Conservation (phyloP, 306 rosid species). For the Begonia masoniana region DNA sequence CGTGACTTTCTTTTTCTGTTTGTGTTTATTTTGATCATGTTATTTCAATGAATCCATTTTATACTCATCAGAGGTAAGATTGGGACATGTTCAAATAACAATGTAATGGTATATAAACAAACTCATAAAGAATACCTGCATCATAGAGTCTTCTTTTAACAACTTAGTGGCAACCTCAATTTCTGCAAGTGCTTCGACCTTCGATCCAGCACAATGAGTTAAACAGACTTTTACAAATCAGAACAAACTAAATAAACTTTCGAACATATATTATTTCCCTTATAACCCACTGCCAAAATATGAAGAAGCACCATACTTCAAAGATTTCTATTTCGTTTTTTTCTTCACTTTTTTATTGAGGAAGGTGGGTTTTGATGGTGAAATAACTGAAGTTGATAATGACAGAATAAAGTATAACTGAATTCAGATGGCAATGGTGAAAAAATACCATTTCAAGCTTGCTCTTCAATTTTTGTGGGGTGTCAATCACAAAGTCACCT, state of each 20-base stretch:
- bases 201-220: conserved; percentile 20
- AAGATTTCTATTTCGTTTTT: neutral
- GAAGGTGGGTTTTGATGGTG: neutral
- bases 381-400: conserved; percentile 4
- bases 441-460: conserved; percentile 86
- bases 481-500: conserved; percentile 83
- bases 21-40: too few relatives aligned
- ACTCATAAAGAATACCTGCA: conserved; percentile 35
- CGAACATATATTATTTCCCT: neutral
- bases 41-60: too few relatives aligned
- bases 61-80: neutral
- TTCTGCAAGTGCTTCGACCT: conserved; percentile 94
- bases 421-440: conserved; percentile 1
- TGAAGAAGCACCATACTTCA: neutral
- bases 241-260: neutral
- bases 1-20: too few relatives aligned
- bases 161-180: conserved; percentile 91
- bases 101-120: too few relatives aligned
- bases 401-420: too few relatives aligned
- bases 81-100: neutral
- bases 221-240: neutral
- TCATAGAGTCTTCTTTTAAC: conserved; percentile 35
- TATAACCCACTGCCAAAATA: neutral
- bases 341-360: neutral
- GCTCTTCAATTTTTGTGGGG: conserved; percentile 76